A percentile compares a stretch with the other conserved stretches of the same genome.
These are phyloP conservation scores for sweet orange (Citrus sinensis) DNA, from an alignment of 345 rosid species.

Conservation along the genomic window DVS_A1.0 CM039165.1:35094001-35094500, in stretches of 20 bases:
- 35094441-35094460: neutral
- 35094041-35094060: neutral
- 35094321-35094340: slow-evolving; percentile 79
- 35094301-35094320: slow-evolving; percentile 81
- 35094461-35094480: neutral
- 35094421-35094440: neutral
- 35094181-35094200: neutral
- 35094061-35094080: neutral
- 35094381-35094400: neutral
- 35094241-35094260: neutral
- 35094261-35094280: slow-evolving; percentile 29
- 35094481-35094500: slow-evolving; percentile 96
- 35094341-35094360: slow-evolving; percentile 91
- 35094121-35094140: neutral
- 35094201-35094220: neutral
- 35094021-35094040: neutral
- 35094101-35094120: neutral
- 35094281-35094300: slow-evolving; percentile 38
- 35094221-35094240: neutral
- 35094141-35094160: neutral
- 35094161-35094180: neutral
- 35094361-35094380: neutral
- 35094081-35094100: neutral
- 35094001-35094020: slow-evolving; percentile 5
- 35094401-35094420: neutral